These are phyloP conservation scores for Ustilago cynodontis DNA, from an alignment of 1,284 basidiomycete species.

Conservation along the genomic window DNA sequence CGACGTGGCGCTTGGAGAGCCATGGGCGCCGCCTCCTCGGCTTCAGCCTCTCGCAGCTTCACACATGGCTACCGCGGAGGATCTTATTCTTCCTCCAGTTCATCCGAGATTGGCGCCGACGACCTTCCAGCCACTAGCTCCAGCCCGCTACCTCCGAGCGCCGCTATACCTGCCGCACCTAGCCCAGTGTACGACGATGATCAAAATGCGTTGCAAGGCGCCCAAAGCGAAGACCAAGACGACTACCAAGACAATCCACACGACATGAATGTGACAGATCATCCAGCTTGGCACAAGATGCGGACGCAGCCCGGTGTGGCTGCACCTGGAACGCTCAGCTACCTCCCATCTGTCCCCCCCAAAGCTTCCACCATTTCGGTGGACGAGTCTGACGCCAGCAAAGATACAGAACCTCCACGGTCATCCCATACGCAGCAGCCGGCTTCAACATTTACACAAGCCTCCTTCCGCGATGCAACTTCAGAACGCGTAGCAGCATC, in stretches of 20 bases:
- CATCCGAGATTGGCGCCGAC: conserved; percentile 35
- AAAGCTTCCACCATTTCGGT: background rate
- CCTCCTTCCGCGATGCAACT: conserved; percentile 17
- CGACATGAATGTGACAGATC: conserved; percentile 33
- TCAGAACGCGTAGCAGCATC: background rate
- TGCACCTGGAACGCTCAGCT: conserved; percentile 42
- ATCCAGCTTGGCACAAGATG: conserved; percentile 45
- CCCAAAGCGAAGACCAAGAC: conserved; percentile 20
- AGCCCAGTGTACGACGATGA: conserved; percentile 2
- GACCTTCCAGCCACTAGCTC: conserved; percentile 12
- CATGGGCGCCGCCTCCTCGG: conserved; percentile 32
- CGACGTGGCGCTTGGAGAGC: conserved; percentile 50
- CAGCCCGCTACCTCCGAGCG: background rate
- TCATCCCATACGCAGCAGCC: background rate
- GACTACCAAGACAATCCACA: conserved; percentile 36
- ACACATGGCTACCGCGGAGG: conserved; percentile 28
- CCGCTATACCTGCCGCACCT: background rate
- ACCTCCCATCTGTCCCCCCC: conserved; percentile 37
- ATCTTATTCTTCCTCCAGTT: conserved; percentile 32
- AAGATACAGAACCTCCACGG: background rate
- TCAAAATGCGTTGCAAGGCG: background rate
- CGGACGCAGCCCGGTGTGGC: conserved; percentile 26
- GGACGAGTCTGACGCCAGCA: background rate
- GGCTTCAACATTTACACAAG: conserved; percentile 17
- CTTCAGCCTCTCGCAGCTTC: conserved; percentile 36